Evolutionary conservation across 345 rosid species (phyloP), one percentile per base, ranked within the genome.

Genomic region (Linum tenue): DNA sequence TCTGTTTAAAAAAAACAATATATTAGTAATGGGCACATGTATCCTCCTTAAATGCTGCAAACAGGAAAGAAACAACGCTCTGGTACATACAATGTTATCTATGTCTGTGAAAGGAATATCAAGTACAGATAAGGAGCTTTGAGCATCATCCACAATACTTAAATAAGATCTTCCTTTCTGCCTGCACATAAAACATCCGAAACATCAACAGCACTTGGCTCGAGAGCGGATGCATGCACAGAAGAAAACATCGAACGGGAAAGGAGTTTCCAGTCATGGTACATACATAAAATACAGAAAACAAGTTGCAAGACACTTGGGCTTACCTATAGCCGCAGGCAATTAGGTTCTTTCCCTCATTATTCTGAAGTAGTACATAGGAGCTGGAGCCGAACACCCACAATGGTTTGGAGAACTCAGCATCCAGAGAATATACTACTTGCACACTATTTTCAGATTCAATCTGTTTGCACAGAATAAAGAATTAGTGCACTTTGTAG

Each of bases 101-200:
- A 85, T 82, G 76, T 90, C 97, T 17, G 97, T 88, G 77, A 94
- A 82, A 72, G 96, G 96, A 77, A 86, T 83, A 72, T 88, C 86
- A 7, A 92, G 91, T 72, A 77, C 74, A 70, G 96, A 82, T 60
- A 90, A 64, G 40, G 92, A 85, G 65, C 84, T 72, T 78, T 80
- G 78, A 35, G 68, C 76, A 68, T 77, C 87, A 62, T 94, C 88
- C 76, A 94, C 66, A 63, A 90, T 69, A 63, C 90, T 94, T 72
- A 90, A 86, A 79, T 80, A 82, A 44, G 99, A 88, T 80, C 75
- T 92, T 67, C 99, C 97, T 69, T 85, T 83, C 72, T 85, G 86
- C 88, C 99, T 92, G 90, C 72, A 83, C 69, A 57, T 66, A 76
- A 22, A 63, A 63, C 56, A 64, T 15, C 57, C 42, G 67, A 44